Percentiles rank a stretch among this genome's conserved stretches.
phyloP scores from a whole-genome alignment of 2,329 filamentous ascomycete genomes.

The Allantophomopsis cytisporea region DNA sequence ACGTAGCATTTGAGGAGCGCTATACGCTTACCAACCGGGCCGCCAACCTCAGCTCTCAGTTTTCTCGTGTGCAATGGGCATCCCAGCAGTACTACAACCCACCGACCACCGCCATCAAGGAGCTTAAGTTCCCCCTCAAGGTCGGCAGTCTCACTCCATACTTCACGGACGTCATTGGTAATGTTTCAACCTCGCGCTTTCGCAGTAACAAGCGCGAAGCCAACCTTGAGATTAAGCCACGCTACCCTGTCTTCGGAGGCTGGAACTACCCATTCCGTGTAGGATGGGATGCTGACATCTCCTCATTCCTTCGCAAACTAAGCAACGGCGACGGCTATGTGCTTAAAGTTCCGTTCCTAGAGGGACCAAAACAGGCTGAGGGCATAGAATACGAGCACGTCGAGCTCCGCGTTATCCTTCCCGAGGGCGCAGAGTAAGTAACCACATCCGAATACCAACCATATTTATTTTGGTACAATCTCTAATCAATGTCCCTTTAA shows the following conservation, averaged over 20 bases:
- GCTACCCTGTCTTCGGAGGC: constrained; percentile 91
- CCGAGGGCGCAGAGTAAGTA: constrained; percentile 76
- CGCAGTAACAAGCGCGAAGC: constrained; percentile 64
- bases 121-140: constrained; percentile 67
- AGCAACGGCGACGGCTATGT: constrained; percentile 59
- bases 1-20: constrained; percentile 86
- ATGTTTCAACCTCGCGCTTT: constrained; percentile 89
- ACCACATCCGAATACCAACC: too few relatives aligned
- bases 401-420: constrained; percentile 70
- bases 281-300: constrained; percentile 85
- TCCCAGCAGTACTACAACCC: constrained; percentile 63
- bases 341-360: constrained; percentile 82
- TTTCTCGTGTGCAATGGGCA: constrained; percentile 67
- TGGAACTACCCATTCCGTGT: constrained; percentile 98
- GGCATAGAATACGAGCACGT: constrained; percentile 78
- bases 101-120: constrained; percentile 65
- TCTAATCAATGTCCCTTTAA: constrained; percentile 5
- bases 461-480: too few relatives aligned
- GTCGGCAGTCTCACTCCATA: constrained; percentile 77
- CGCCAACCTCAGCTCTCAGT: constrained; percentile 60
- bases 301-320: constrained; percentile 55
- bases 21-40: constrained; percentile 82
- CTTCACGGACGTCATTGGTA: constrained; percentile 92
- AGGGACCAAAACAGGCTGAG: constrained; percentile 77
- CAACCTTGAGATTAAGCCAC: constrained; percentile 79